These are phyloP conservation scores for Leccinum subspadiceum DNA, from an alignment of 1,284 basidiomycete species.

Conservation along the genomic window DNA sequence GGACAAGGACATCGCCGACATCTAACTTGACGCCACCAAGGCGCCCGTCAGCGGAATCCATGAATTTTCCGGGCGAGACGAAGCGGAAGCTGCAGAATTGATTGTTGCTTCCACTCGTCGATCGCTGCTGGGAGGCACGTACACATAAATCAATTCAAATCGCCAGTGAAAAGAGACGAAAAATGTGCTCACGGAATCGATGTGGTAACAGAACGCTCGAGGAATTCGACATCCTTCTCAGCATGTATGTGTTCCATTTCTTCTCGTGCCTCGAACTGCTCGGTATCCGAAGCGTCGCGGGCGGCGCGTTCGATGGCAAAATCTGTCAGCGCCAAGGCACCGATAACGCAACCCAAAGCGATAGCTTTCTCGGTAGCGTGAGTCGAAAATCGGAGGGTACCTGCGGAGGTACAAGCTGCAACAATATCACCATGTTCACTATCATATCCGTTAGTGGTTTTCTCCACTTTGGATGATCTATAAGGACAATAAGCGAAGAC, in stretches of 20 bases:
- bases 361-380: neutral
- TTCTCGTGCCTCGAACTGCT: neutral
- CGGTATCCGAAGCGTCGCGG: neutral
- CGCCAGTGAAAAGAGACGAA: neutral
- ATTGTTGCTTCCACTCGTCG: neutral
- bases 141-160: slow-evolving; percentile 1
- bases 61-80: neutral
- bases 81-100: neutral
- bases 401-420: neutral
- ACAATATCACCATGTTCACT: neutral
- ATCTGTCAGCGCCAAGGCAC: neutral
- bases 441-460: neutral
- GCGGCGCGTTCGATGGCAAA: neutral
- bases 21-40: slow-evolving; percentile 13
- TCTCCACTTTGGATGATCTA: neutral
- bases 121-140: neutral
- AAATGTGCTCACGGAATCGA: slow-evolving; percentile 6
- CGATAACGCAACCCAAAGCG: neutral
- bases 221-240: neutral
- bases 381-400: neutral
- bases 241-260: neutral
- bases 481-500: neutral
- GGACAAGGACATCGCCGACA: slow-evolving; percentile 16
- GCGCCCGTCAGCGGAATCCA: neutral
- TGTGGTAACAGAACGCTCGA: neutral